Base-by-base conservation (phyloP, 2,329 filamentous ascomycete species). In the Fusarium sp. region DNA sequence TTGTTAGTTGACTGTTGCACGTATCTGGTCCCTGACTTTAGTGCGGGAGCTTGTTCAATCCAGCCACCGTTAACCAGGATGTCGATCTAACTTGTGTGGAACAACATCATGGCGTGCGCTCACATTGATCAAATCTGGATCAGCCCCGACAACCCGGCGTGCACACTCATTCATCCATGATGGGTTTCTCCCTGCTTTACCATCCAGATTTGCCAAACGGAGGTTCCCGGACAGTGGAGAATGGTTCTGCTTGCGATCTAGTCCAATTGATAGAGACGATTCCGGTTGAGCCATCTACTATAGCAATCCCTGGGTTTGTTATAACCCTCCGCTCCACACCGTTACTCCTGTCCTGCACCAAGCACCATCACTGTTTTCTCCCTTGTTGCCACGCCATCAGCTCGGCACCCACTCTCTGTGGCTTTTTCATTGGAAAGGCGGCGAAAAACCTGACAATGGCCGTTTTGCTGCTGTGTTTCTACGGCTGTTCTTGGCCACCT, bases 231-330 rank as follows among this genome's bases (percentile, higher is more conserved):
- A 56, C 54, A 68, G 74, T 78, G 75, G 73, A 71, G 74, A 73
- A 73, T 73, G 54, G 53, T 70, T 71, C 64, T 76, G 41, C 48
- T 75, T 77, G 73, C 70, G 74, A 78, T 77, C 76, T 72, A 72
- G 74, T 70, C 65, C 65, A 70, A 65, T 71, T 70, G 67, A 72
- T 66, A 64, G 65, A 60, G 57, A 36, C 63, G 68, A 77, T 74
- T 66, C 75, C 74, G 70, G 72, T 62, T 65, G 66, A 65, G 61
- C 74, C 72, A 74, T 77, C 76, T 75, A 70, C 70, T 79, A 80
- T 79, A 77, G 68, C 71, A 71, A 63, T 77, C 78, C 78, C 73
- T 76, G 76, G 71, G 73, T 74, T 68, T 77, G 71, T 73, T 79
- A 79, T 76, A 78, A 65, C 67, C 65, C 78, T 77, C 63, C 73